Evolutionary conservation across 2,329 filamentous ascomycete genomes (phyloP), one percentile per base, ranked within the genome.

Genomic region (Dactylellina parvicollis): DNA sequence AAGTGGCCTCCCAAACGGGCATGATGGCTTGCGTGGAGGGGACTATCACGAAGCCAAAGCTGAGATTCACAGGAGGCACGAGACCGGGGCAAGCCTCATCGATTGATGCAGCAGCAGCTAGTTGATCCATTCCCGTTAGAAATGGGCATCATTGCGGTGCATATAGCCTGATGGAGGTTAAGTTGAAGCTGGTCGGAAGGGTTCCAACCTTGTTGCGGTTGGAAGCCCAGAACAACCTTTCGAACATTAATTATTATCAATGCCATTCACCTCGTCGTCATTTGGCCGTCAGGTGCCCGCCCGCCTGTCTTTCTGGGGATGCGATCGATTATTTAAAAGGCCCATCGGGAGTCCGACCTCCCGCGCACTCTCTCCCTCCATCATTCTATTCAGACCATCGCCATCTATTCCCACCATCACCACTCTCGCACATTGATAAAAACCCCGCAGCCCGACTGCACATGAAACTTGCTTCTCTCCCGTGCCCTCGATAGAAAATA

Each of bases 211-310:
- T 8, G 22, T n/a, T 22, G 42, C 30, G 59, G 50, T 49, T 49
- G 61, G 28, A 49, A 42, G 32, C 52, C 52, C 52, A 42, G 50
- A 38, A n/a, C n/a, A n/a, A 18, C 50, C 50, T 38, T 55, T 40
- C 14, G 4, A 40, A 22, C 5, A 22, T 24, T 20, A 22, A 5
- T n/a, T 24, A 20, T 49, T 49, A 22, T 52, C 18, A 24, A 10
- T 34, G 47, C 32, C 28, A 18, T 2, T 4, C 16, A 4, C 3
- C 34, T 12, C 18, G 24, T 72, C 67, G 67, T 72, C 67, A 72
- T 72, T 30, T 28, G 59, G 57, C 67, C 59, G 67, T 60, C 60
- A 73, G 52, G 52, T 73, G 67, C 64, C 34, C 24, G 24, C 1
- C 7, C 2, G 14, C 4, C 9, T 42, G 22, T 18, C 16, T 54